Base-by-base conservation (phyloP, 164 flowering plant genomes). In the Brasenia schreberi region DNA sequence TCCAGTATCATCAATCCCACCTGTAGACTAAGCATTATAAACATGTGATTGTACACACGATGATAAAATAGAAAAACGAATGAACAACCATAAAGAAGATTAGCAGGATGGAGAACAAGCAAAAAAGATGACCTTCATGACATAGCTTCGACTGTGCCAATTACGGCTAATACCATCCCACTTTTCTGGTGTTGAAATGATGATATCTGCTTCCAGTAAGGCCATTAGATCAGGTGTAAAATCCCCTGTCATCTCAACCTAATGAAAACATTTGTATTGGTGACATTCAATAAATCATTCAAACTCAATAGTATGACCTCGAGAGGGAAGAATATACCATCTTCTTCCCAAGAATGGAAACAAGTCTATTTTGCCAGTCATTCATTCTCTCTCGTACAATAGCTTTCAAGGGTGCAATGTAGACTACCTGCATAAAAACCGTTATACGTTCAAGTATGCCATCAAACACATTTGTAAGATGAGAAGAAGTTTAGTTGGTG, bases 101-200 rank as follows among this genome's bases (percentile, higher is more conserved):
- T 12, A 45, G 7, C 53, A 45, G 12, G 12, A 45, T 12, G 7
- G 53, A 45, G 5, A 1, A 45, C 7, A 45, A 7, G 53, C 7
- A 7, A 49, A 52, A 62, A 65, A 68, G 17, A 44, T 19, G 27
- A 94, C 99, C 97, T 94, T 94, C 68, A 79, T 94, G 17, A 94
- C 99, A 79, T 94, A 94, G 71, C 87, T 82, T 68, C 99, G 85
- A 74, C 76, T 84, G 64, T 94, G 90, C 99, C 99, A 94, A 69
- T 88, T 91, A 72, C 99, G 97, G 78, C 99, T 94, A 33, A 94
- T 94, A 63, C 99, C 97, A 83, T 94, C 99, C 99, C 99, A 94
- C 76, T 94, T 94, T 70, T 94, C 99, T 64, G 99, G 99, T 64
- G 99, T 94, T 56, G 97, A 89, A 74, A 94, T 91, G 53, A 94